Evolutionary conservation across 192 early-diverging fungal species (phyloP), one percentile per base, ranked within the genome.

Genomic region (Paraglomus brasilianum): DNA sequence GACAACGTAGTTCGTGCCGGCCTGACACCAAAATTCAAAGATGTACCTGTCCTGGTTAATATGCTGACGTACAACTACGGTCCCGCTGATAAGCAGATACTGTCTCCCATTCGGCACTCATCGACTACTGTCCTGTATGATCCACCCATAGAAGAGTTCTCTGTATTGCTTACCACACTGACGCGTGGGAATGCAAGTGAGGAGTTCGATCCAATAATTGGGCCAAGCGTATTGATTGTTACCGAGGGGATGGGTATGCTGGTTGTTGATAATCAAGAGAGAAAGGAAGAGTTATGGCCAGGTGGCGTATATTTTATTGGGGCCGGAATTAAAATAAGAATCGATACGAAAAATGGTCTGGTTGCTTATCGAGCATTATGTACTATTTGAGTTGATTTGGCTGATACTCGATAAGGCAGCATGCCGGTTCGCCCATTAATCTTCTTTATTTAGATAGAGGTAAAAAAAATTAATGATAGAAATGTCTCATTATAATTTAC

Each of bases 1-100:
- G 97, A 99, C 74, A 99, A 99, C 72, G 97, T 99, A 5, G 91
- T 99, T 8, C 91, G 97, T 38, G 92, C 95, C 1, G 97, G 97
- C 11, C 79, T 99, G 64, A 99, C 97, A 6, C 97, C 97, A 13
- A 99, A 99, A 79, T 92, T 95, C 77, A 94, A 94, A 80, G 92
- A 99, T 74, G 95, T 99, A 14, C 75, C 85, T 6, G 93, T 95
- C 4, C 82, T 99, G 14, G 88, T 95, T n/a, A n/a, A n/a, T n/a
- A n/a, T n/a, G n/a, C n/a, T n/a, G n/a, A n/a, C n/a, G n/a, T n/a
- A n/a, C n/a, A n/a, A n/a, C n/a, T n/a, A 89, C 69, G 91, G 89
- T 3, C 80, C 93, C 10, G 88, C 93, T 7, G 80, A 89, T 36
- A 81, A 82, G n/a, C 91, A 96, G 79, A 82, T 97, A 68, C 78